These are phyloP conservation scores for Botryosphaeria dothidea DNA, from an alignment of 2,329 filamentous ascomycete genomes.

Conservation along the genomic window DNA sequence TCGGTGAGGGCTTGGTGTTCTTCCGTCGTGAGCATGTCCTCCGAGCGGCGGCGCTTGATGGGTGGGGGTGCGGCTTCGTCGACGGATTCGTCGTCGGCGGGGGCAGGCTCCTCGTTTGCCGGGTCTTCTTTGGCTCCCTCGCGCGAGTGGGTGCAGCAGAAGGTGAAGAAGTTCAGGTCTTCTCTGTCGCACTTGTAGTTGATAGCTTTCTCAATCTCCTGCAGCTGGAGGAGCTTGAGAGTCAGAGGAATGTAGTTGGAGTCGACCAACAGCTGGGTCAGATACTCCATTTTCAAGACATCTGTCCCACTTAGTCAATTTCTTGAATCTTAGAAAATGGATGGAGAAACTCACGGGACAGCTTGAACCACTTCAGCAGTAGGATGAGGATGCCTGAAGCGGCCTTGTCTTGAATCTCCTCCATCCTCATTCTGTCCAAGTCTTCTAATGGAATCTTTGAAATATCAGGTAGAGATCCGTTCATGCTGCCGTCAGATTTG, in stretches of 20 bases:
- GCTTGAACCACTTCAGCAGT: conserved; percentile 94
- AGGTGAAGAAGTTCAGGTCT: conserved; percentile 90
- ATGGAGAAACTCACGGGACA: conserved; percentile 70
- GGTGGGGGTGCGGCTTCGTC: conserved; percentile 81
- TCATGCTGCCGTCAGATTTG: conserved; percentile 29
- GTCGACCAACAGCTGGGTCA: conserved; percentile 89
- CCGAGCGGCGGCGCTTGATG: conserved; percentile 60
- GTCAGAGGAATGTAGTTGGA: conserved; percentile 93
- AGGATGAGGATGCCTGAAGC: conserved; percentile 85
- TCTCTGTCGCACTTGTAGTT: conserved; percentile 81
- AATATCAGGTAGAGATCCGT: conserved; percentile 30
- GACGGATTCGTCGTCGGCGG: conserved; percentile 27
- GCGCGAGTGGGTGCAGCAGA: conserved; percentile 75
- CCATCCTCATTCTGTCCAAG: conserved; percentile 74
- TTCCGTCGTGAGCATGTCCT: conserved; percentile 33
- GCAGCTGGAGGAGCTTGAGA: conserved; percentile 89
- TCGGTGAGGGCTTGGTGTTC: conserved; percentile 24
- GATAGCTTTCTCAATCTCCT: conserved; percentile 88
- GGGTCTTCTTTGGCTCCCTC: conserved; percentile 45
- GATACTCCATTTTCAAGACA: conserved; percentile 91
- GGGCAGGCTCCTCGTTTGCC: conserved; percentile 34
- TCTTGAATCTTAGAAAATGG: neutral
- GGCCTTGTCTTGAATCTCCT: conserved; percentile 89
- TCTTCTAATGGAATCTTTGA: conserved; percentile 60
- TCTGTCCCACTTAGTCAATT: conserved; percentile 54